A percentile compares a stretch with the other conserved stretches of the same genome.
These are phyloP conservation scores for Lentinula aciculospora DNA, from an alignment of 768 basidiomycete genomes.

Conservation along the genomic window DNA sequence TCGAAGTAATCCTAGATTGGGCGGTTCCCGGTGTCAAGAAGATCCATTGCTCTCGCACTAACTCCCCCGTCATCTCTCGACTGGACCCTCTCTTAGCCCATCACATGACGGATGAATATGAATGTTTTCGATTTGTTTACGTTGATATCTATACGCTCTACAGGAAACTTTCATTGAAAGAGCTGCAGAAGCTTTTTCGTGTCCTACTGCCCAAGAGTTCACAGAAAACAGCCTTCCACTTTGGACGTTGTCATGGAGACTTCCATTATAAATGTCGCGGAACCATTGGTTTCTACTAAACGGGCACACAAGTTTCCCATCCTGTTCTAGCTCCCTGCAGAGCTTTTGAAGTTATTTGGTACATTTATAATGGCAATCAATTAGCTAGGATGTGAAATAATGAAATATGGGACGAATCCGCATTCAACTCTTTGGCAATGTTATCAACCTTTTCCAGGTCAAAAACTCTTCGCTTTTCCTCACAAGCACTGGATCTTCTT, in stretches of 20 bases:
- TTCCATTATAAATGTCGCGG: background rate
- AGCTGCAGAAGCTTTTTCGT: background rate
- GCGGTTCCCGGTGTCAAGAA: background rate
- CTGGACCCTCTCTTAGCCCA: background rate
- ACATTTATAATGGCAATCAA: no score
- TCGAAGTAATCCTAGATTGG: background rate
- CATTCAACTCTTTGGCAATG: conserved; percentile 29
- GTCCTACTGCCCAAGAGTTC: background rate
- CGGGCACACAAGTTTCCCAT: no score
- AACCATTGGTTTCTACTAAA: background rate
- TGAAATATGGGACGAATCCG: background rate
- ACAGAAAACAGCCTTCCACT: background rate
- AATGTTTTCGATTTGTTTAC: background rate
- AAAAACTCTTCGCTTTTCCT: conserved; percentile 27
- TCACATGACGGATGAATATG: no score
- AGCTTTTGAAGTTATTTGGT: no score
- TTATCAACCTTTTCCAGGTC: conserved; percentile 27
- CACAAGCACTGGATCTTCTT: conserved; percentile 37
- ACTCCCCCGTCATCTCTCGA: background rate
- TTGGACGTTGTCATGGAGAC: background rate
- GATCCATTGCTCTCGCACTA: background rate
- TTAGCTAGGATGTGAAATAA: no score
- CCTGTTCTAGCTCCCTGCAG: no score
- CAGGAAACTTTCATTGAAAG: background rate
- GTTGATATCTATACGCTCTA: background rate